Percentiles rank a stretch among this genome's conserved stretches.
Conservation (phyloP, 441 rosid genomes). For the Macaranga tanarius region DNA sequence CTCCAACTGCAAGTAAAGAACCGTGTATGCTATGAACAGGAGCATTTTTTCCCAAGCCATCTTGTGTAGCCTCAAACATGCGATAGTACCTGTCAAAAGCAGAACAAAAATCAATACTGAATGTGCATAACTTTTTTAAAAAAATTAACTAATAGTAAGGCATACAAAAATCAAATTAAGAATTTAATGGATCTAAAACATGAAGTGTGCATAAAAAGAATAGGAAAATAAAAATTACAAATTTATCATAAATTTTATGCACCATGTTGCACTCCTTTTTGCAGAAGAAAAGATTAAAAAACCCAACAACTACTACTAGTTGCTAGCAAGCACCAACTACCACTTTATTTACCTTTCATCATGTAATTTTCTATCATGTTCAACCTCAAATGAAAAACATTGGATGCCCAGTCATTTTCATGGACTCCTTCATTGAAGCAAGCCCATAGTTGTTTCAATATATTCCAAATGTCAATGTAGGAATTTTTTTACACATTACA, state of each 20-base stretch:
- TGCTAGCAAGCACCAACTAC: background rate
- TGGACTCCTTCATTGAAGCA: background rate
- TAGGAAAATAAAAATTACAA: background rate
- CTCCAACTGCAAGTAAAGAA: conserved; percentile 99
- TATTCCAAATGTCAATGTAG: background rate
- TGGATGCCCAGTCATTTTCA: background rate
- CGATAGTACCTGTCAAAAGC: conserved; percentile 76
- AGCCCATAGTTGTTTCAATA: background rate
- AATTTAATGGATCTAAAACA: background rate
- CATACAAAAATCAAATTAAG: background rate
- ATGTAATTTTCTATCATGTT: background rate
- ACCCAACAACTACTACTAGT: too few relatives aligned
- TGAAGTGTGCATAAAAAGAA: background rate
- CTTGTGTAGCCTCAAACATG: conserved; percentile 99
- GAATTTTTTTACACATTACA: background rate
- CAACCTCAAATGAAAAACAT: background rate
- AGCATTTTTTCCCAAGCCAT: conserved; percentile 94
- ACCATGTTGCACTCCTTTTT: background rate
- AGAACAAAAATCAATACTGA: conserved; percentile 7
- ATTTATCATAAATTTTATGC: background rate
- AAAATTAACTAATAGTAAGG: too few relatives aligned
- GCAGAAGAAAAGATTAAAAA: background rate
- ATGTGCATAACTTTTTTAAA: background rate
- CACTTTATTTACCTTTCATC: background rate
- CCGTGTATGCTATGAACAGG: conserved; percentile 99